Base-by-base conservation (phyloP, 352 stramenopile genomes). In the Blastocystis sp. region DNA sequence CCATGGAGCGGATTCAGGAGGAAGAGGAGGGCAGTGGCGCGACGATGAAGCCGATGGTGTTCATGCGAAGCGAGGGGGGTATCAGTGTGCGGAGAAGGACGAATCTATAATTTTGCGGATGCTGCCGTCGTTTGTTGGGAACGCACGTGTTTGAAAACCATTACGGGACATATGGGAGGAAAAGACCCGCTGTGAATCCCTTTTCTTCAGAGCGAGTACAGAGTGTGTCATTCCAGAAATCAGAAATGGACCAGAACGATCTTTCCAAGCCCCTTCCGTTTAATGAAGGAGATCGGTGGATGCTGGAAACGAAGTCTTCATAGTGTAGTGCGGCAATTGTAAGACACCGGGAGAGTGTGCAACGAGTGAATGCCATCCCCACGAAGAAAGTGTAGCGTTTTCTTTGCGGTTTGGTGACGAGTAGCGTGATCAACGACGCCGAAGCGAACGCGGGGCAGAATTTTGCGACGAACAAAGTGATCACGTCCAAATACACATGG, bases 401-500 rank as follows among this genome's bases (percentile, higher is more conserved):
- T 62, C 21, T 13, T 60, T 6, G 31, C 21, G 13, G 65, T 41
- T 41, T 3, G 12, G n/a, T 78, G 39, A 78, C 67, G 24, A n/a
- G 35, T 60, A 78, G 67, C 13, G n/a, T 78, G 3, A 55, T 96
- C 55, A 96, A 95, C 88, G 91, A 94, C 61, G 74, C 92, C 12
- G 80, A 31, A 21, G 91, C 92, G 69, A 96, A 95, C 90, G 90
- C 91, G 1, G 93, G 91, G 62, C 80, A 94, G 31, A 90, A 79
- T 37, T 96, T 95, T 76, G 94, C 93, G 77, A 91, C 94, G 91
- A 96, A 96, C 91, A 92, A 92, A 67, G 93, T 96, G 35, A 90
- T 94, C 60, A 96, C 93, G 6, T 93, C 93, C 59, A 95, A 95
- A 90, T 96, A 96, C 92, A 95, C 94, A n/a, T 94, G 94, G 85